Evolutionary conservation across 805 yeast species (phyloP), one percentile per base, ranked within the genome.

Genomic region (Sugiyamaella qingdaonensis): DNA sequence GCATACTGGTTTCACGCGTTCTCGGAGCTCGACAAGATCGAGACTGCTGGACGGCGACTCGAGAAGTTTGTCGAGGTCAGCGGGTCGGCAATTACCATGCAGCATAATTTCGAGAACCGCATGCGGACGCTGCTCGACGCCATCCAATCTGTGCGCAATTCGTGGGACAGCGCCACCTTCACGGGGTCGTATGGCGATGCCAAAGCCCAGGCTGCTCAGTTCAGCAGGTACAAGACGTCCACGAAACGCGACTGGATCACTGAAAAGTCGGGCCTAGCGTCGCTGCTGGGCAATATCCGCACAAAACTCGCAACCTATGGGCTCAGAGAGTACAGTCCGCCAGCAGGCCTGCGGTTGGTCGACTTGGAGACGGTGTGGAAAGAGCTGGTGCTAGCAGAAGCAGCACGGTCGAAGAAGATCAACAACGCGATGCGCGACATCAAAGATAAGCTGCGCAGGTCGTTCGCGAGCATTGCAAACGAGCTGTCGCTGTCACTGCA

Each of bases 1-100:
- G 75, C 84, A 11, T 78, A 82, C 59, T 79, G 84, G 82, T 82
- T 74, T 66, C 80, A 78, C 47, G 69, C 71, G 19, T 75, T 75
- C 49, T 67, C 71, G 4, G 69, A 65, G 0, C 54, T 68, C 41
- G 72, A 71, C 55, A 64, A 62, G 42, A 62, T 70, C 21, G 73
- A 70, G 49, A 67, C 69, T 3, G 73, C 74, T 2, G 73, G 72
- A 8, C 57, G 73, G 7, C 61, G 72, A 7, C 58, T 72, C 5
- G 72, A 69, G 48, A 61, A 62, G 59, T 73, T 73, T 55, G 64
- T 67, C n/a, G 72, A 69, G 10, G 61, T 62, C 7, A 64, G 69
- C 46, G 56, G 62, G 13, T 60, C 68, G 1, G 63, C 68, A 1
- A 39, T 64, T 14, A 55, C 64, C 13, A 59, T 72, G 66, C 66